These are phyloP conservation scores for Puccinia polysora DNA, from an alignment of 1,284 basidiomycete genomes.

Conservation along the genomic window DNA sequence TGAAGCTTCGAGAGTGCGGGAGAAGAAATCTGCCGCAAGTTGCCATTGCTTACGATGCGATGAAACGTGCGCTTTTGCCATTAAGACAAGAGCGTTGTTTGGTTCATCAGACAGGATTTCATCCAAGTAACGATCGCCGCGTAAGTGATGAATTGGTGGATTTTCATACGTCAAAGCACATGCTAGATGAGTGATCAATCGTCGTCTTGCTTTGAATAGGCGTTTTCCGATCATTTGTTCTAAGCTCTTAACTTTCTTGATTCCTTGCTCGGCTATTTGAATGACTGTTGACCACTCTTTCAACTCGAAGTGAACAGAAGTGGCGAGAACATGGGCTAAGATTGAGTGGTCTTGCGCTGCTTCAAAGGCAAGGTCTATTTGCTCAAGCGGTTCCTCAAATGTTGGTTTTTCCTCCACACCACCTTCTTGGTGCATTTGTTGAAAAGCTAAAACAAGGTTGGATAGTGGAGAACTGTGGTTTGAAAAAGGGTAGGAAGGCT, in stretches of 20 bases:
- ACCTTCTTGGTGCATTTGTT: conserved; percentile 7
- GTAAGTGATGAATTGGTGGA: conserved; percentile 81
- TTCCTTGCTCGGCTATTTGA: conserved; percentile 65
- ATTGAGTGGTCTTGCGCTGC: conserved; percentile 62
- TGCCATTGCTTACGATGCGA: conserved; percentile 66
- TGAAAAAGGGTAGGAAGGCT: neutral
- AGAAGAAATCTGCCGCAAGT: conserved; percentile 66
- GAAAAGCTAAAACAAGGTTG: conserved; percentile 22
- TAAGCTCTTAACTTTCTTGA: conserved; percentile 61
- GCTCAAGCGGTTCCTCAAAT: conserved; percentile 56
- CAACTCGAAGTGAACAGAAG: conserved; percentile 69
- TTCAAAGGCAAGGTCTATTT: conserved; percentile 53
- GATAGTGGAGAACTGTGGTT: neutral
- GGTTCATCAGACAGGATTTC: conserved; percentile 65
- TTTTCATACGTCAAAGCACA: conserved; percentile 76
- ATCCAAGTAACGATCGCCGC: conserved; percentile 69
- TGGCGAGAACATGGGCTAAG: conserved; percentile 67
- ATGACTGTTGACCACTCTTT: conserved; percentile 72
- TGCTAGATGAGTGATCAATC: conserved; percentile 64
- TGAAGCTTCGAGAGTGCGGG: conserved; percentile 55
- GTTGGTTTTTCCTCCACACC: conserved; percentile 44
- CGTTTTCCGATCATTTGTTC: conserved; percentile 63
- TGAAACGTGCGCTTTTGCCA: conserved; percentile 70
- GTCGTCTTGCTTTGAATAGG: conserved; percentile 60
- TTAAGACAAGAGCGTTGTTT: conserved; percentile 64